Conservation (phyloP, 306 rosid species). For the Gastrolobium bilobum region DNA sequence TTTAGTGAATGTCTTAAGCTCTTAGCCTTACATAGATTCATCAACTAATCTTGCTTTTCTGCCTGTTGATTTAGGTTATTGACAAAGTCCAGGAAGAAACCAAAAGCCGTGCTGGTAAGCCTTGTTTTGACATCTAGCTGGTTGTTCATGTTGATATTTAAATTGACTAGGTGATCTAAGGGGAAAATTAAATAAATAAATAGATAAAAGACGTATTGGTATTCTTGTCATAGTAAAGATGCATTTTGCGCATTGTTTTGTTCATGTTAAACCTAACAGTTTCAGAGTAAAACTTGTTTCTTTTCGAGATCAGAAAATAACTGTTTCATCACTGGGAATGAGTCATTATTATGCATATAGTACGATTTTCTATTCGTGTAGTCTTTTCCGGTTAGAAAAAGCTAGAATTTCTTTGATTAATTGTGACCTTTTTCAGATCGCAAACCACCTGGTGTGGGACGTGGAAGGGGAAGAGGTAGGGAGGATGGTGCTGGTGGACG, state of each 20-base stretch:
- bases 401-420: conserved; percentile 21
- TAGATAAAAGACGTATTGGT: neutral
- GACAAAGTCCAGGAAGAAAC: conserved; percentile 99
- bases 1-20: neutral
- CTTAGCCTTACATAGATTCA: neutral
- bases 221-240: neutral
- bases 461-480: conserved; percentile 97
- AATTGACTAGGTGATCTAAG: conserved; percentile 14
- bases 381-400: conserved; percentile 3
- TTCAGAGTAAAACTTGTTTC: neutral
- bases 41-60: conserved; percentile 41
- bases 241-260: neutral
- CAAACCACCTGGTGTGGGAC: conserved; percentile 97
- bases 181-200: neutral
- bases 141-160: conserved; percentile 39
- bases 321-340: neutral
- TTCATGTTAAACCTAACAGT: conserved; percentile 7
- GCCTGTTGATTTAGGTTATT: conserved; percentile 72
- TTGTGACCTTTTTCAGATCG: conserved; percentile 67
- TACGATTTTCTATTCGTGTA: conserved; percentile 8
- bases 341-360: conserved; percentile 9
- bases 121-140: conserved; percentile 14
- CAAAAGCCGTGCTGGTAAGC: conserved; percentile 86
- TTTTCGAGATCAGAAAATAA: conserved; percentile 8
- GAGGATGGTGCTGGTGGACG: conserved; percentile 90